Conservation (phyloP, 2,329 filamentous ascomycete species). For the Stylonectria norvegica region DNA sequence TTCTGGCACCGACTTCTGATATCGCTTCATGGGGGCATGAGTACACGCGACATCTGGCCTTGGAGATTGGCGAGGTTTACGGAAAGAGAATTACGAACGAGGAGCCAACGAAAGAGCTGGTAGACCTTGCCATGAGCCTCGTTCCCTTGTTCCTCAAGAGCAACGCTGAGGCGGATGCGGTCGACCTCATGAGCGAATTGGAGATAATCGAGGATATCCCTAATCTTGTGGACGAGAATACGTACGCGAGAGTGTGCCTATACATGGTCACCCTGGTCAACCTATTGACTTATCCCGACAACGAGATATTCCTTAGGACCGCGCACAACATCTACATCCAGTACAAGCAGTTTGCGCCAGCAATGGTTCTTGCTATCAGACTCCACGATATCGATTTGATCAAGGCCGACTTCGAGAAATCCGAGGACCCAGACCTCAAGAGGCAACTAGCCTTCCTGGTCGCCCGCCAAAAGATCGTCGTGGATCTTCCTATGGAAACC, state of each 20-base stretch:
- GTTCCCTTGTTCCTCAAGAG: constrained; percentile 95
- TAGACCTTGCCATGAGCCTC: constrained; percentile 77
- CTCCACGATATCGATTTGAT: constrained; percentile 86
- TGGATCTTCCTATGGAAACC: constrained; percentile 64
- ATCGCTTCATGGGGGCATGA: constrained; percentile 98
- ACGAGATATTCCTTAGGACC: constrained; percentile 89
- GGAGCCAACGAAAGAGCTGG: constrained; percentile 76
- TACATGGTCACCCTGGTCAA: constrained; percentile 99
- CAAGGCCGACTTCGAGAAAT: constrained; percentile 73
- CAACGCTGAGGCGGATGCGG: constrained; percentile 96
- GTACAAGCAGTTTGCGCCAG: constrained; percentile 90
- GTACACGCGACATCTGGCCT: constrained; percentile 90
- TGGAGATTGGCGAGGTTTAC: constrained; percentile 95
- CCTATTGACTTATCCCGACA: constrained; percentile 93
- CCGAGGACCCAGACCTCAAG: constrained; percentile 76
- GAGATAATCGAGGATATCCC: constrained; percentile 94
- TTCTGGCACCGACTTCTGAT: constrained; percentile 85
- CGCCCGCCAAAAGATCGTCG: constrained; percentile 82
- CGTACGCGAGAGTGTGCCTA: constrained; percentile 86
- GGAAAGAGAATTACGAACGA: constrained; percentile 83
- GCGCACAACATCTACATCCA: constrained; percentile 91
- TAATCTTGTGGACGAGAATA: constrained; percentile 88
- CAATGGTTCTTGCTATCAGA: constrained; percentile 89
- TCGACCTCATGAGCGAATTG: constrained; percentile 93
- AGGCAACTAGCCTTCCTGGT: constrained; percentile 94